Conservation (phyloP, 73 alveolate species). For the Paramecium pentaurelia region DNA sequence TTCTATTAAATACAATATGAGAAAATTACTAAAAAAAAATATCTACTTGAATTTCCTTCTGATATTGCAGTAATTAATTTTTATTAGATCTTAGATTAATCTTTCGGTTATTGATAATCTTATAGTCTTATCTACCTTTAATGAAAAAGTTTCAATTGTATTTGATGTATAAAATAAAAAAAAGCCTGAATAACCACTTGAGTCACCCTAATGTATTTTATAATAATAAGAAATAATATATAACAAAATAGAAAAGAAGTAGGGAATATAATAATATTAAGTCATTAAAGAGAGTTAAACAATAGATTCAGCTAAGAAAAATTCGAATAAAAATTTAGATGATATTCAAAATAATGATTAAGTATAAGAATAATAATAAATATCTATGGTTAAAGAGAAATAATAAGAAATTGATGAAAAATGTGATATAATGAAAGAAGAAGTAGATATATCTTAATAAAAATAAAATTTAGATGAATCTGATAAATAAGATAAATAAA, state of each 20-base stretch:
- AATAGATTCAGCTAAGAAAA: background rate
- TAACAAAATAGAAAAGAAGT: background rate
- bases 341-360: background rate
- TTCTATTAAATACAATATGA: background rate
- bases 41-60: background rate
- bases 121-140: background rate
- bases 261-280: background rate
- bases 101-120: conserved; percentile 20
- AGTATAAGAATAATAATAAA: background rate
- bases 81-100: background rate
- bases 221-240: background rate
- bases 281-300: background rate
- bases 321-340: background rate
- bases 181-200: background rate
- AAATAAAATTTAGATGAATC: background rate
- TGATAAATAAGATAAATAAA: background rate
- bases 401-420: background rate
- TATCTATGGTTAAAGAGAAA: background rate
- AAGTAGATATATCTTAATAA: background rate
- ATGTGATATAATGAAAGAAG: background rate
- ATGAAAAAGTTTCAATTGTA: background rate
- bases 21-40: background rate
- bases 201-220: background rate
- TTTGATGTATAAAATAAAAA: background rate
- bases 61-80: background rate